These are phyloP conservation scores for Geum urbanum DNA, from an alignment of 306 rosid genomes.

Conservation along the genomic window DNA sequence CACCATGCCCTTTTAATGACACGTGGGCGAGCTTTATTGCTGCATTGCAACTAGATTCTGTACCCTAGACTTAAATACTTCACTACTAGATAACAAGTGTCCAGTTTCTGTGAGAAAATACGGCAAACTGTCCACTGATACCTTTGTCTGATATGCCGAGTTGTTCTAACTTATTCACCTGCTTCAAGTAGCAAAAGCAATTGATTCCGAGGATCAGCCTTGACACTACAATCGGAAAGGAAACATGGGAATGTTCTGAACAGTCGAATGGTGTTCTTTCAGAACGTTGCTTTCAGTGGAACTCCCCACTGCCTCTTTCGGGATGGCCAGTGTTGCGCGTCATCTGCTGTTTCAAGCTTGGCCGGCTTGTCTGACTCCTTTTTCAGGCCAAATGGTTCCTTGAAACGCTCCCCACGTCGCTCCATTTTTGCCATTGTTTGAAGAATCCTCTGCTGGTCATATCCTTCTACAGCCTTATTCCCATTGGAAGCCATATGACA, in stretches of 20 bases:
- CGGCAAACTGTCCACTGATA: background rate
- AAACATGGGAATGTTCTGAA: background rate
- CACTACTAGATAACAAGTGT: background rate
- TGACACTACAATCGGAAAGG: background rate
- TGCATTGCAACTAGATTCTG: background rate
- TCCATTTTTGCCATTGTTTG: constrained; percentile 69
- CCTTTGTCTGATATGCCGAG: background rate
- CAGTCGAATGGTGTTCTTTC: background rate
- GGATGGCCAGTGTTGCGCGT: constrained; percentile 49
- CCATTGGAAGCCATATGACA: constrained; percentile 22
- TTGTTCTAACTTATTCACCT: constrained; percentile 1
- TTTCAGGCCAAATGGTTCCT: constrained; percentile 45
- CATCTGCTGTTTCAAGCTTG: constrained; percentile 32
- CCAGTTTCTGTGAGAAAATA: background rate
- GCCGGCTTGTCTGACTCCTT: constrained; percentile 42
- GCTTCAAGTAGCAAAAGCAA: constrained; percentile 4
- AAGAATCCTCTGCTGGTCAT: constrained; percentile 51
- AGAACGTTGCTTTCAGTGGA: constrained; percentile 1
- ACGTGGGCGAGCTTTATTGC: constrained; percentile 19
- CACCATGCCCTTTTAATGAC: constrained; percentile 27
- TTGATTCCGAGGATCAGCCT: background rate
- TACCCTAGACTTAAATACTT: background rate
- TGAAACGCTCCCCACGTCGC: constrained; percentile 77
- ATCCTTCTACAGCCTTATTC: constrained; percentile 20
- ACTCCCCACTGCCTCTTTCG: constrained; percentile 62